Evolutionary conservation across 257 asterid species (phyloP).

Genomic region (Nicotiana attenuata): DNA sequence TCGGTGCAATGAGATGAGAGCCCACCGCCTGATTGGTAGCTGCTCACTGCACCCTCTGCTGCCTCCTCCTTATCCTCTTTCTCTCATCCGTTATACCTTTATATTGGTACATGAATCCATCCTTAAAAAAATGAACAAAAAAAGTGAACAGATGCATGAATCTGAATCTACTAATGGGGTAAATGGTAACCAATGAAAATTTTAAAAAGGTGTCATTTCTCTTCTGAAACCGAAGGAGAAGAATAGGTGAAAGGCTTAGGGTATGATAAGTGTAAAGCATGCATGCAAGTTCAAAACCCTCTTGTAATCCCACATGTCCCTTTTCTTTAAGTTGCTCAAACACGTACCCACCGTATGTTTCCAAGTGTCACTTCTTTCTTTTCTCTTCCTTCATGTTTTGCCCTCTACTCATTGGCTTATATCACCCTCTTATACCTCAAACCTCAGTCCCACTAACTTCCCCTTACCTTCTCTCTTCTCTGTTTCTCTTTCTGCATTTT

Average conservation of each 20-base stretch:
- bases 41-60: not conserved
- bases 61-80: not conserved
- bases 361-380: slow-evolving; percentile 57
- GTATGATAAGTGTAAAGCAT: slow-evolving; percentile 55
- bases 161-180: not conserved
- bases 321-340: slow-evolving; percentile 40
- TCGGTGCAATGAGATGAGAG: slow-evolving; percentile 25
- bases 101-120: not conserved
- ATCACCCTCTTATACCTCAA: slow-evolving; percentile 23
- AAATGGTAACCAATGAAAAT: not conserved
- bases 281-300: slow-evolving; percentile 45
- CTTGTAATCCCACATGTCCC: slow-evolving; percentile 61
- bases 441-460: not conserved
- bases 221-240: not conserved
- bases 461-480: not conserved
- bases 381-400: slow-evolving; percentile 41
- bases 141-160: not conserved
- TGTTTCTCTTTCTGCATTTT: not conserved
- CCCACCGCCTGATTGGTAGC: slow-evolving; percentile 18
- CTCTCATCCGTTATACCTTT: not conserved
- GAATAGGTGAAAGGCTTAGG: not conserved
- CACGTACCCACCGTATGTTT: slow-evolving; percentile 74
- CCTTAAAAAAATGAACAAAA: not conserved
- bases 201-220: not conserved
- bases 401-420: slow-evolving; percentile 52